Base-by-base conservation (phyloP, 768 basidiomycete genomes). In the Suillus placidus region DNA sequence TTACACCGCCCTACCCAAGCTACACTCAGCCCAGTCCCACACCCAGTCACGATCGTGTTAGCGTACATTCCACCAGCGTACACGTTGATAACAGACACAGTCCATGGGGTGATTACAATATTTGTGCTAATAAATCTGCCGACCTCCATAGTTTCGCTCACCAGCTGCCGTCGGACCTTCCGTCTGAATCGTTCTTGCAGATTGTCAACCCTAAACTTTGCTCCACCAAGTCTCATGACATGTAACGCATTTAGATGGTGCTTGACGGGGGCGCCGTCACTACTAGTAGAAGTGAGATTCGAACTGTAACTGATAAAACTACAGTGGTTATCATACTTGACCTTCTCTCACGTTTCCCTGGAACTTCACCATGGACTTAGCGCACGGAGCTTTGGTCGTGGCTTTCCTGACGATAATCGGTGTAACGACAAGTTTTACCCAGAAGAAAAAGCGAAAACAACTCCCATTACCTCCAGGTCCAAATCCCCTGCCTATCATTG, bases 391-490 rank as follows among this genome's bases (percentile, higher is more conserved):
- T 40, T 58, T 58, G 57, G 6, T 58, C n/a, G 37, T 40, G 5
- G 23, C 16, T 40, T 5, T 58, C 38, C 38, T 40, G 9, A n/a
- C 9, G 14, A 38, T 26, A 9, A 38, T 57, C 14, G 23, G n/a
- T 38, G 23, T 57, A 8, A 38, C 56, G 8, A 38, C 23, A 40
- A 40, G 57, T 40, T 40, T 37, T 6, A 26, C 18, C 38, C 42
- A 60, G 38, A 58, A 40, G 57, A 40, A 30, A 12, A 40, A 32
- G 20, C 16, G 74, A 20, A 10, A n/a, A 32, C 40, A 42, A 18
- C 18, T 81, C 26, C 81, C 82, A 8, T 78, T 78, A 42, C 85
- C 85, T 20, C 85, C 85, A 60, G 85, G 85, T 10, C 86, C 85
- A 6, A 77, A 73, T 37, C 78, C 80, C 7, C 71, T 79, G 18